A percentile compares a stretch with the other conserved stretches of the same genome.
Conservation (phyloP, 1,284 basidiomycete species). For the Caloboletus inedulis region DNA sequence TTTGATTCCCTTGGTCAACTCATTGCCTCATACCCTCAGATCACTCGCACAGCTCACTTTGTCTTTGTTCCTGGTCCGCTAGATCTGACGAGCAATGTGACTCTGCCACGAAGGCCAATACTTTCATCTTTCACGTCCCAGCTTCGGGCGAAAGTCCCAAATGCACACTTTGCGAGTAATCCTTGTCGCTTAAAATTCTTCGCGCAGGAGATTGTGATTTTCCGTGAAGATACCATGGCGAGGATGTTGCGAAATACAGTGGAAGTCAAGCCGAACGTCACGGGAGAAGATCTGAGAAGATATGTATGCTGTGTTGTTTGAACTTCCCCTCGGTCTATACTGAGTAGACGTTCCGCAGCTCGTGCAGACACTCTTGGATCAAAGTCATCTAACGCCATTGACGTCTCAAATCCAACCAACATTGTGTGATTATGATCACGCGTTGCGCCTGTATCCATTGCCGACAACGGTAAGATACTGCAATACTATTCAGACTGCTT, state of each 20-base stretch:
- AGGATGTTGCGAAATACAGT: constrained; percentile 91
- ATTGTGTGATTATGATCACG: constrained; percentile 89
- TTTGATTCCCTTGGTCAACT: constrained; percentile 87
- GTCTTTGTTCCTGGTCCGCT: constrained; percentile 92
- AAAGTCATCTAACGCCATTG: constrained; percentile 87
- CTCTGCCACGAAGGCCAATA: constrained; percentile 77
- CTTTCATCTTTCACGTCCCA: constrained; percentile 71
- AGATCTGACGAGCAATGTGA: constrained; percentile 77
- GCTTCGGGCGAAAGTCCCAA: constrained; percentile 70
- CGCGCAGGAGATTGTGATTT: constrained; percentile 93
- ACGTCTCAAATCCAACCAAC: constrained; percentile 83
- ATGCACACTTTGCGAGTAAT: constrained; percentile 83
- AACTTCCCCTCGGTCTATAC: background rate
- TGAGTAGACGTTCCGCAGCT: constrained; percentile 50
- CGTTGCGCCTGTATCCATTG: constrained; percentile 90
- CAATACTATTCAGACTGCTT: background rate
- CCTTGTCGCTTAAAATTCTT: constrained; percentile 96
- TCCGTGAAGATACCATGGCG: constrained; percentile 91
- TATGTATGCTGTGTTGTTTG: constrained; percentile 57
- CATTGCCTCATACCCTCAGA: constrained; percentile 74
- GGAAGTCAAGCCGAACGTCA: constrained; percentile 74
- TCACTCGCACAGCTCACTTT: constrained; percentile 82
- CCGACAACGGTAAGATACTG: constrained; percentile 73
- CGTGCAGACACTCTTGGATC: constrained; percentile 90
- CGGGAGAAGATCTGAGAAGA: constrained; percentile 78